Evolutionary conservation across 2,329 filamentous ascomycete genomes (phyloP), one percentile per base, ranked within the genome.

Genomic region (Scolecobasidium constrictum): DNA sequence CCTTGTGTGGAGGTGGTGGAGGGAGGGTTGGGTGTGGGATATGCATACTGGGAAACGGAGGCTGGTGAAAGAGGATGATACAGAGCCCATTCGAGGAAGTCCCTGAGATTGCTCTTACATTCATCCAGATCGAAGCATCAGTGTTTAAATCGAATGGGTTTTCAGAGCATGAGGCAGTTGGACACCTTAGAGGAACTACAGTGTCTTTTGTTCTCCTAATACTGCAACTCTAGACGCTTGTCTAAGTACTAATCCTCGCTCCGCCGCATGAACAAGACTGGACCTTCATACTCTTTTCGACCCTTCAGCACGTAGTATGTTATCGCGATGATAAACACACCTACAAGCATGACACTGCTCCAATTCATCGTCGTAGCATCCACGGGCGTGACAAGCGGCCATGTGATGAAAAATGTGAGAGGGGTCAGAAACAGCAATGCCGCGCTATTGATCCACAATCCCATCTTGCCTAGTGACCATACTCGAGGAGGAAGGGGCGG

Each of bases 391-490:
- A 26, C 21, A 20, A 18, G 12, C 11, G 19, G 19, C 11, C 11
- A 39, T 6, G 16, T 35, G 2, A 43, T 28, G 16, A 43, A 18
- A 15, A 43, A 43, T 11, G 38, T 17, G 19, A 54, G 49, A 15
- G 58, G 57, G n/a, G 22, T n/a, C 5, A 40, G 13, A n/a, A 63
- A 67, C 7, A 60, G 38, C 5, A 66, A 43, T 4, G 59, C 61
- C 1, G 48, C 46, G n/a, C 54, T 35, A 47, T 67, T 66, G 48
- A 66, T 49, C 2, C 56, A 51, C 2, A 64, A 47, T 6, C 62
- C 62, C 50, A 50, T 64, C 26, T 46, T 50, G 16, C 64, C 63
- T 5, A 66, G 56, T 13, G 55, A 60, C 59, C 60, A 66, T 20
- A 56, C 52, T 38, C 59, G 58, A 36, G 48, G 44, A 11, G 62